These are phyloP conservation scores for Xylaria sp. DNA, from an alignment of 2,329 filamentous ascomycete species.

Conservation along the genomic window DNA sequence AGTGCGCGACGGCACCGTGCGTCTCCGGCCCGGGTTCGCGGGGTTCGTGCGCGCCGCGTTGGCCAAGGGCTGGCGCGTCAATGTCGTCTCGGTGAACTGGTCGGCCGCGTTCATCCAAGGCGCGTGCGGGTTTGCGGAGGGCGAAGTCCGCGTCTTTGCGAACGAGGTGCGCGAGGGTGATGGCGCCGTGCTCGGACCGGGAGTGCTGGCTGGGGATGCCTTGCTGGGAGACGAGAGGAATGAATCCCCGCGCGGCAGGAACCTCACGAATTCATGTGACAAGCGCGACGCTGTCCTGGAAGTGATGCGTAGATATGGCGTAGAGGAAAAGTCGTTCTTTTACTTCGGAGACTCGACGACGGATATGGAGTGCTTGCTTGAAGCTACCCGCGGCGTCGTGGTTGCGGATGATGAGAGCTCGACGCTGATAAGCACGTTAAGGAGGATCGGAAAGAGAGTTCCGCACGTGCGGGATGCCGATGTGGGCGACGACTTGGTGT, in stretches of 20 bases:
- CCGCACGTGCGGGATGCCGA: slow-evolving; percentile 42
- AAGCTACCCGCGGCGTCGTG: slow-evolving; percentile 55
- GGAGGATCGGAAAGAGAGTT: slow-evolving; percentile 48
- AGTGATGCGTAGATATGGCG: slow-evolving; percentile 41
- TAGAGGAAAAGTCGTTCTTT: slow-evolving; percentile 46
- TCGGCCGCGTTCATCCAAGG: slow-evolving; percentile 59
- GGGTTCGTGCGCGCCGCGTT: slow-evolving; percentile 43
- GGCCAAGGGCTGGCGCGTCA: slow-evolving; percentile 51
- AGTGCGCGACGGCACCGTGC: slow-evolving; percentile 48
- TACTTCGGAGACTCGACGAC: slow-evolving; percentile 69
- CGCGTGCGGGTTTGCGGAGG: slow-evolving; percentile 49
- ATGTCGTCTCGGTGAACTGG: slow-evolving; percentile 64
- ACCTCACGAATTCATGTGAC: slow-evolving; percentile 56
- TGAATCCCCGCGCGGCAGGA: slow-evolving; percentile 39
- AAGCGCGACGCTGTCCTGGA: slow-evolving; percentile 57
- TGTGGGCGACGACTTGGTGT: slow-evolving; percentile 43
- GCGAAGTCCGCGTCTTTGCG: slow-evolving; percentile 52
- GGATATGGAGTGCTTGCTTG: slow-evolving; percentile 64
- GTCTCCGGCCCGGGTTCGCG: slow-evolving; percentile 54
- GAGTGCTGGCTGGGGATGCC: slow-evolving; percentile 39
- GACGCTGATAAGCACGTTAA: slow-evolving; percentile 44
- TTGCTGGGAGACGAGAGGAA: not conserved
- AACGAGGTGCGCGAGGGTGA: slow-evolving; percentile 55
- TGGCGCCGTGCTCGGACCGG: slow-evolving; percentile 55
- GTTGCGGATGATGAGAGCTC: slow-evolving; percentile 54